These are phyloP conservation scores for Candida argentea DNA, from an alignment of 805 yeast genomes.

Conservation along the genomic window DNA sequence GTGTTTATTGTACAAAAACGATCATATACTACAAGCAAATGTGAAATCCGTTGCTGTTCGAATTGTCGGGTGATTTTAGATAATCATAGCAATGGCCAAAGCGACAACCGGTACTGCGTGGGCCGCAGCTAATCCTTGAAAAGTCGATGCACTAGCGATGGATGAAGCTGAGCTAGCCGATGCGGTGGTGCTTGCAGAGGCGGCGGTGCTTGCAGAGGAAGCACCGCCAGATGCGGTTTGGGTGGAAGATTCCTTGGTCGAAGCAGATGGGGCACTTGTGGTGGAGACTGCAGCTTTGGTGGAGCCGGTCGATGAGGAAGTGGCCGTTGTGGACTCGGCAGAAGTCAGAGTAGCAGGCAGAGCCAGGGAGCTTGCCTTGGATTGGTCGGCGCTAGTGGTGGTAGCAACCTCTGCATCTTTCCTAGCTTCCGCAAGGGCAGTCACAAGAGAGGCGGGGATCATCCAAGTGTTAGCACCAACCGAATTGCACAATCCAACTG, in stretches of 20 bases:
- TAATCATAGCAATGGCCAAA: no score
- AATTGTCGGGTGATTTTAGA: background rate
- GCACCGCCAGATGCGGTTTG: background rate
- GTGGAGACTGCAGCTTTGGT: background rate
- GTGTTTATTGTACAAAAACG: background rate
- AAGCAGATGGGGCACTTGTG: background rate
- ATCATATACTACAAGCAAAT: background rate
- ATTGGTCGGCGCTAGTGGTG: slow-evolving; percentile 1
- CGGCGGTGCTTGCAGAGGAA: background rate
- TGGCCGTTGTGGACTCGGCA: slow-evolving; percentile 1
- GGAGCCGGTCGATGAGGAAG: slow-evolving; percentile 2
- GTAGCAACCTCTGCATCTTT: slow-evolving; percentile 5
- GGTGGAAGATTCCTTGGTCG: background rate
- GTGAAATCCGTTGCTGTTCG: background rate
- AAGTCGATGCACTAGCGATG: no score
- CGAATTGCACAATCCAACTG: slow-evolving; percentile 29
- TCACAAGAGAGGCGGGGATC: slow-evolving; percentile 33
- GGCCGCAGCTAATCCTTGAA: no score
- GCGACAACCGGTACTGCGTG: no score
- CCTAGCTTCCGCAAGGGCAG: slow-evolving; percentile 18
- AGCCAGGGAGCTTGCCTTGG: no score
- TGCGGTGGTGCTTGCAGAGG: no score
- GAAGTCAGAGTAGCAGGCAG: slow-evolving; percentile 2
- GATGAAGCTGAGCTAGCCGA: no score
- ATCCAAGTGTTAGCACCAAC: slow-evolving; percentile 36